Conservation (phyloP, 169 alveolate genomes). For the Babesia gibsoni region DNA sequence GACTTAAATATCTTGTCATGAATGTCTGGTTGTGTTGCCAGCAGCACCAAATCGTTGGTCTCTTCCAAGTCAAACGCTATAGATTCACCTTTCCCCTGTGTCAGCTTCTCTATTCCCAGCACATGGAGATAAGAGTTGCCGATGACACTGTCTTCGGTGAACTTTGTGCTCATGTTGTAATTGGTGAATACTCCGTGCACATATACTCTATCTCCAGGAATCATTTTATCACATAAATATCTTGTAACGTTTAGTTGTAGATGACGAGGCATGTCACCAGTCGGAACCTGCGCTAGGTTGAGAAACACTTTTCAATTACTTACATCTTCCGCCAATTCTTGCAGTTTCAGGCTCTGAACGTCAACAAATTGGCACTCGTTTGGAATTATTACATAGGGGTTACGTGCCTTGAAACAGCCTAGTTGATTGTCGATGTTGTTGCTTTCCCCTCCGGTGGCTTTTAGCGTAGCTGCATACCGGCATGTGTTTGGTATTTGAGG, state of each 20-base stretch:
- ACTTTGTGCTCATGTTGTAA: slow-evolving; percentile 54
- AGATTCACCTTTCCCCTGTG: slow-evolving; percentile 54
- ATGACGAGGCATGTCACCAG: slow-evolving; percentile 90
- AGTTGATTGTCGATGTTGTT: slow-evolving; percentile 67
- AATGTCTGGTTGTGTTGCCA: slow-evolving; percentile 88
- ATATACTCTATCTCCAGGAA: slow-evolving; percentile 97
- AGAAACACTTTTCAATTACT: background rate
- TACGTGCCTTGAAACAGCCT: slow-evolving; percentile 71
- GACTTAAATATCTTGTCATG: slow-evolving; percentile 90
- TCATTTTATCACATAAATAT: slow-evolving; percentile 88
- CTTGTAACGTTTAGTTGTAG: slow-evolving; percentile 86
- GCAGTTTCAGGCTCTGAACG: slow-evolving; percentile 92
- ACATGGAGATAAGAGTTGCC: slow-evolving; percentile 78
- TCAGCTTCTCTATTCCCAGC: slow-evolving; percentile 70
- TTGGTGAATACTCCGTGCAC: slow-evolving; percentile 90
- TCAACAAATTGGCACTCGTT: slow-evolving; percentile 95
- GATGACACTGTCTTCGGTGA: slow-evolving; percentile 59
- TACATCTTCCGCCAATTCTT: slow-evolving; percentile 99
- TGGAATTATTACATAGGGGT: slow-evolving; percentile 90
- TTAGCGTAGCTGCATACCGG: slow-evolving; percentile 71
- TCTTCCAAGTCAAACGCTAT: slow-evolving; percentile 72
- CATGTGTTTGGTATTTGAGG: slow-evolving; percentile 75
- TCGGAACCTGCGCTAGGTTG: slow-evolving; percentile 65
- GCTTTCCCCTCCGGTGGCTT: slow-evolving; percentile 63
- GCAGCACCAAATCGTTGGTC: slow-evolving; percentile 72